Evolutionary conservation across 2,329 filamentous ascomycete genomes (phyloP).

Genomic region (Diaporthe aspalathi): DNA sequence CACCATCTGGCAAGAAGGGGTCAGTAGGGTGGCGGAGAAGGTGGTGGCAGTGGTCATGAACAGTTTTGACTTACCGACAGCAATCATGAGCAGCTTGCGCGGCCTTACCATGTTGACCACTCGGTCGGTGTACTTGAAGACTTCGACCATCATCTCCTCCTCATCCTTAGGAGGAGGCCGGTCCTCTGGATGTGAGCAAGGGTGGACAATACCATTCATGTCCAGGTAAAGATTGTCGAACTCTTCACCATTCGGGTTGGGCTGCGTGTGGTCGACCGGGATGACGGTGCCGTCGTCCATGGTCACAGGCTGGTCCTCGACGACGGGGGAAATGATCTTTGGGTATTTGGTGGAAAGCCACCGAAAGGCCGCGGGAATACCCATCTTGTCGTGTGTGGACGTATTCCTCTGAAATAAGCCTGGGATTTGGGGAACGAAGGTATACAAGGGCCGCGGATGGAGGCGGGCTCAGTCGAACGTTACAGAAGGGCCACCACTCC

Average conservation of each 20-base stretch:
- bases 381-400: constrained; percentile 67
- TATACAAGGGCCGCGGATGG: neutral
- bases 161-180: constrained; percentile 90
- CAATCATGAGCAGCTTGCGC: constrained; percentile 95
- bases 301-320: constrained; percentile 84
- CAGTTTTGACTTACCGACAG: constrained; percentile 76
- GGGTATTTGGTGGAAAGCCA: constrained; percentile 98
- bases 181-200: constrained; percentile 97
- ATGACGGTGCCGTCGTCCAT: constrained; percentile 85
- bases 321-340: constrained; percentile 92
- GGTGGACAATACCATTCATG: constrained; percentile 99
- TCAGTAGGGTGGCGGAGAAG: constrained; percentile 44
- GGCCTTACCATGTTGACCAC: constrained; percentile 99
- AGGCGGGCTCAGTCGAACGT: neutral
- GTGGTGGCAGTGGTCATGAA: neutral
- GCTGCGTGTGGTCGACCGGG: constrained; percentile 83
- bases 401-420: constrained; percentile 8
- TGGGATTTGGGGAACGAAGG: neutral
- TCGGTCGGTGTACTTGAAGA: constrained; percentile 98
- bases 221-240: constrained; percentile 98
- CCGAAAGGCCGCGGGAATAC: constrained; percentile 94
- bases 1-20: constrained; percentile 74
- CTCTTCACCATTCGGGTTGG: constrained; percentile 97
- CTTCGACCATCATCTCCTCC: constrained; percentile 99
- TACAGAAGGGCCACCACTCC: neutral